Percentiles rank a stretch among this genome's conserved stretches.
These are phyloP conservation scores for Yamadazyma pseudoaaseri DNA, from an alignment of 1,139 yeast species.

Conservation along the genomic window DNA sequence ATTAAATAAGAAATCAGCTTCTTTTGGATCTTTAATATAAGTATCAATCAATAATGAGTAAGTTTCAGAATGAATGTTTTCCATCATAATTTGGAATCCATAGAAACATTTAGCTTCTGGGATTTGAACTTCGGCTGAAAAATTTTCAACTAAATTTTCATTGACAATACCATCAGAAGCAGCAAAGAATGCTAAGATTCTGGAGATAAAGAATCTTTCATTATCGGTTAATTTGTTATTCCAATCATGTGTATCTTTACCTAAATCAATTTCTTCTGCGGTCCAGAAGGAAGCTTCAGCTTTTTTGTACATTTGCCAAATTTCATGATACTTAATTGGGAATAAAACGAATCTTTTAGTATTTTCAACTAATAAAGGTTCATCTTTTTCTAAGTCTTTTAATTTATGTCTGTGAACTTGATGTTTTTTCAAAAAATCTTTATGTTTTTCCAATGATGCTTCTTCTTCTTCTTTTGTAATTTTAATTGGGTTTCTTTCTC, in stretches of 20 bases:
- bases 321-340: conserved; percentile 97
- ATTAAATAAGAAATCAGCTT: conserved; percentile 82
- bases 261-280: conserved; percentile 96
- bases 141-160: conserved; percentile 94
- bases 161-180: conserved; percentile 98
- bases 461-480: conserved; percentile 21
- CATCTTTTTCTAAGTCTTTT: conserved; percentile 78
- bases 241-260: conserved; percentile 92
- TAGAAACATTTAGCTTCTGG: conserved; percentile 99
- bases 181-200: conserved; percentile 96
- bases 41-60: conserved; percentile 92
- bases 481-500: conserved; percentile 12
- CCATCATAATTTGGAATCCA: conserved; percentile 99
- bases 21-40: conserved; percentile 92
- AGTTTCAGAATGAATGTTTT: conserved; percentile 96
- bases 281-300: conserved; percentile 99
- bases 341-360: conserved; percentile 87
- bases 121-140: conserved; percentile 93
- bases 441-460: conserved; percentile 30
- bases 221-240: conserved; percentile 78
- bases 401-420: conserved; percentile 68
- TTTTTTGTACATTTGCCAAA: conserved; percentile 98
- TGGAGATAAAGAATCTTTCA: conserved; percentile 85
- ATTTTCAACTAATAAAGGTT: conserved; percentile 87
- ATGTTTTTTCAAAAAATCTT: conserved; percentile 56